A percentile compares a stretch with the other conserved stretches of the same genome.
These are phyloP conservation scores for Stagonosporopsis chrysanthemi DNA, from an alignment of 2,329 filamentous ascomycete species.

Conservation along the genomic window DNA sequence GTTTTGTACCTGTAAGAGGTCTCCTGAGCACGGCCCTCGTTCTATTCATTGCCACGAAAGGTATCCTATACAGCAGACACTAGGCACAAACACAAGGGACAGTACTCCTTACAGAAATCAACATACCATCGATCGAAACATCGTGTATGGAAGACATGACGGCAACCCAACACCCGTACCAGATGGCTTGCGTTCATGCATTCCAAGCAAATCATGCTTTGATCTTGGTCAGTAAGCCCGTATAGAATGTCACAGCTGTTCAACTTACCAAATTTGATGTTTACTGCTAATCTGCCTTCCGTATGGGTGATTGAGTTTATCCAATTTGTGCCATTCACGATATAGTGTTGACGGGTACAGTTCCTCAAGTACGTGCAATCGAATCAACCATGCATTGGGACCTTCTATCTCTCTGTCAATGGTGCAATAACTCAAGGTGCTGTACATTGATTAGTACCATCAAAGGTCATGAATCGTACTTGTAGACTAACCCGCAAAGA, in stretches of 20 bases:
- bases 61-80: not conserved
- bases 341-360: not conserved
- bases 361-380: not conserved
- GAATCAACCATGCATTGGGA: not conserved
- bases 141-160: not conserved
- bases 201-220: not conserved
- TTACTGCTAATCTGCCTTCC: not conserved
- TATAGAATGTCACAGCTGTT: not conserved
- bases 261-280: not conserved
- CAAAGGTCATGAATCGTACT: not conserved
- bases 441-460: not conserved
- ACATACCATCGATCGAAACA: not conserved
- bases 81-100: not conserved
- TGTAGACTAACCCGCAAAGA: not conserved
- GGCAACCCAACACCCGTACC: not conserved
- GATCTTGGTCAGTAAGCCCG: not conserved
- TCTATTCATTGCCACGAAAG: not conserved
- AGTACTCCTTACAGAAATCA: not conserved
- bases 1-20: no score
- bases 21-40: no score
- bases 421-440: not conserved
- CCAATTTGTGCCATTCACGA: not conserved
- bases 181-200: not conserved
- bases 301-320: not conserved
- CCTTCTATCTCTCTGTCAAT: not conserved